Conservation (phyloP, 2,329 filamentous ascomycete genomes). For the Scytalidium lignicola region DNA sequence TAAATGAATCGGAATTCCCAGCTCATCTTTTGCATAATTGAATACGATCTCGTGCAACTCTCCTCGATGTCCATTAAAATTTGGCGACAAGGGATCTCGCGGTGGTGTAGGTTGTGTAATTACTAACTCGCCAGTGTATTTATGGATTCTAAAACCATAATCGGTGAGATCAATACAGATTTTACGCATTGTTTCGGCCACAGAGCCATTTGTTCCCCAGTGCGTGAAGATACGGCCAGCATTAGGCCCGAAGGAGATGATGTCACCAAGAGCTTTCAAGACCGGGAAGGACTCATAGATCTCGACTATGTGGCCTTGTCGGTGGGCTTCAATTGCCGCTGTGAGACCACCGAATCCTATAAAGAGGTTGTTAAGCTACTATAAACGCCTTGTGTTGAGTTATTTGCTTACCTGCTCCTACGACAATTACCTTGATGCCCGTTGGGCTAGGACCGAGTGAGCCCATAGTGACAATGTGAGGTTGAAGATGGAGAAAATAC, state of each 20-base stretch:
- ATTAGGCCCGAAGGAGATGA: slow-evolving; percentile 52
- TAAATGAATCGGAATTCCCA: slow-evolving; percentile 48
- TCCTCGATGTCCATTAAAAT: slow-evolving; percentile 45
- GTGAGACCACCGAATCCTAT: slow-evolving; percentile 55
- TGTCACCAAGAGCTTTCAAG: slow-evolving; percentile 41
- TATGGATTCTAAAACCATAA: slow-evolving; percentile 45
- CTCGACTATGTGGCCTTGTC: slow-evolving; percentile 49
- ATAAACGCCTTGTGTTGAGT: neutral
- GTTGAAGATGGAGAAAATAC: neutral
- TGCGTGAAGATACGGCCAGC: slow-evolving; percentile 51
- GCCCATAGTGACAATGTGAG: neutral
- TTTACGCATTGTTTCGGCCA: slow-evolving; percentile 23
- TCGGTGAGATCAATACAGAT: slow-evolving; percentile 19
- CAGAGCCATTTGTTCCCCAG: slow-evolving; percentile 40
- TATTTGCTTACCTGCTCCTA: slow-evolving; percentile 15
- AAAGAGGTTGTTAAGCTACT: neutral
- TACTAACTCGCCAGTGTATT: slow-evolving; percentile 28
- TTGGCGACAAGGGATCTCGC: slow-evolving; percentile 8
- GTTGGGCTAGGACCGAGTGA: slow-evolving; percentile 1
- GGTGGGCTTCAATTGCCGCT: slow-evolving; percentile 53
- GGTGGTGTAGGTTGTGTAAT: slow-evolving; percentile 38
- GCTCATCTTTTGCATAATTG: slow-evolving; percentile 38
- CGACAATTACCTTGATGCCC: slow-evolving; percentile 16
- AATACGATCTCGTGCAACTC: slow-evolving; percentile 50
- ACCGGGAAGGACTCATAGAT: slow-evolving; percentile 43